Evolutionary conservation across 176 grass and related monocot species (phyloP).

Genomic region (Avena sativa): DNA sequence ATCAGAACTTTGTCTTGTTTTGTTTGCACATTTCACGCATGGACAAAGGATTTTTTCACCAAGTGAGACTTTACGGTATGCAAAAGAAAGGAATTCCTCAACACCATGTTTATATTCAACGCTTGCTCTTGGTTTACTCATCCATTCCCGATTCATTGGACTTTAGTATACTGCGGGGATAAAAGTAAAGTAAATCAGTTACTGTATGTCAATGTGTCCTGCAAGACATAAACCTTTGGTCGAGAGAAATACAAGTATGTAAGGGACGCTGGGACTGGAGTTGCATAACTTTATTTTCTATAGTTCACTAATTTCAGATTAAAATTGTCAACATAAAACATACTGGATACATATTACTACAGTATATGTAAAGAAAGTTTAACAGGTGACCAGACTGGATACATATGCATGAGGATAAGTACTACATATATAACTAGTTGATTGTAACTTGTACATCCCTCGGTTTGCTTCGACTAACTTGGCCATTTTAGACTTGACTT

Average conservation of each 20-base stretch:
- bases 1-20: background rate
- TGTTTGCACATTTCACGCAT: constrained; percentile 15
- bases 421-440: background rate
- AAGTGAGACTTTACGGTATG: background rate
- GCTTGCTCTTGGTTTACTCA: constrained; percentile 25
- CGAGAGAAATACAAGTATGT: background rate
- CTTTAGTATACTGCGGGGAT: background rate
- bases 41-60: constrained; percentile 9
- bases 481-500: background rate
- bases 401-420: background rate
- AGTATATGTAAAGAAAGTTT: background rate
- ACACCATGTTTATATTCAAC: constrained; percentile 13
- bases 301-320: background rate
- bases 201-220: background rate
- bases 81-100: background rate
- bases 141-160: background rate
- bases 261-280: background rate
- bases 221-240: background rate
- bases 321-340: background rate
- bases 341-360: background rate
- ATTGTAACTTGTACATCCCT: background rate
- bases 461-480: background rate
- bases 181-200: background rate
- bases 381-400: background rate
- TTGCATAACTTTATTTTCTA: background rate